Evolutionary conservation across 2,329 filamentous ascomycete species (phyloP).

Genomic region (Graphilbum fragrans): DNA sequence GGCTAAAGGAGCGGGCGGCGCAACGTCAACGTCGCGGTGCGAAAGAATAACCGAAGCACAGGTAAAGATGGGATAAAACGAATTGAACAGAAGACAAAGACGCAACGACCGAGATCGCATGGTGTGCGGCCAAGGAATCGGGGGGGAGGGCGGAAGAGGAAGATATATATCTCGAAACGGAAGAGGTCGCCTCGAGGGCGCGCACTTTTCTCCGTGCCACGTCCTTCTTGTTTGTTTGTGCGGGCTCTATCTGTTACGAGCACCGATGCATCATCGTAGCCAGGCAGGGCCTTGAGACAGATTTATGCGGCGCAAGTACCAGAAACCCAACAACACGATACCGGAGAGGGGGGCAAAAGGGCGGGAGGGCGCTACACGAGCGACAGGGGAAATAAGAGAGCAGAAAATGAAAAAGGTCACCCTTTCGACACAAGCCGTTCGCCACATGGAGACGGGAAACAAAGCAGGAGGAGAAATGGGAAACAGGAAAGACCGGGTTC

Average conservation of each 20-base stretch:
- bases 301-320: slow-evolving; percentile 9
- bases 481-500: neutral
- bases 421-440: too few species aligned
- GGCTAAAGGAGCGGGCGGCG: slow-evolving; percentile 6
- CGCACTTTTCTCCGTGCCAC: too few species aligned
- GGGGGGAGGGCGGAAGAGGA: neutral
- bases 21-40: slow-evolving; percentile 17
- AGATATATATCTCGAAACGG: neutral
- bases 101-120: slow-evolving; percentile 22
- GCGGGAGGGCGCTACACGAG: too few species aligned
- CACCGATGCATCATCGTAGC: too few species aligned
- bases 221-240: neutral
- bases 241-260: too few species aligned
- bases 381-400: neutral
- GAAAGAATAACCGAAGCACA: slow-evolving; percentile 15
- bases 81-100: slow-evolving; percentile 12
- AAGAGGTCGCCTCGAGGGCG: too few species aligned
- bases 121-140: slow-evolving; percentile 18
- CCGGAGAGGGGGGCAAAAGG: too few species aligned
- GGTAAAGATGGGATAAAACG: slow-evolving; percentile 13
- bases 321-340: too few species aligned
- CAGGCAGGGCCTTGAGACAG: too few species aligned
- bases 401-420: too few species aligned
- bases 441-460: neutral
- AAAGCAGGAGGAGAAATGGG: neutral